Base-by-base conservation (phyloP, 495 filamentous ascomycete genomes). In the Sphaerosporella brunnea region DNA sequence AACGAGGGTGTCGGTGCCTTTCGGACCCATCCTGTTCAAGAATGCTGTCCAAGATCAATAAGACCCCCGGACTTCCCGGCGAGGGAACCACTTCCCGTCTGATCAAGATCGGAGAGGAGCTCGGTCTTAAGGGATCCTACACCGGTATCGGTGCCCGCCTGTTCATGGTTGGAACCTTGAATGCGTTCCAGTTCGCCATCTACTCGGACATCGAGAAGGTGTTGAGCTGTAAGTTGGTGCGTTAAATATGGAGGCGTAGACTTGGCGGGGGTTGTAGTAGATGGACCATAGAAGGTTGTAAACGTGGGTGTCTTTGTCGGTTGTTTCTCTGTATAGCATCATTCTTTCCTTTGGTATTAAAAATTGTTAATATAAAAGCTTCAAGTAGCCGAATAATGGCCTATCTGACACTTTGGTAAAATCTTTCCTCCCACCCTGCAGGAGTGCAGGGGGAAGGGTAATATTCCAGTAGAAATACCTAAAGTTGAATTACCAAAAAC, bases 21-120 rank as follows among this genome's bases (percentile, higher is more conserved):
- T 93, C 71, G 84, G 84, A 30, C 84, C 84, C 53, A 90, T 93
- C 57, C 71, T 88, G 59, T 87, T 93, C 75, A 93, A 93, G 74
- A 84, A 96, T 96, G 90, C 78, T 97, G 59, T 80, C 73, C 72
- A 96, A 96, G 78, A 97, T 97, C 77, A 97, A 97, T 82, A 97
- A 97, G 84, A 93, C 85, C 68, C 84, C 83, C 69, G 90, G 90
- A 66, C 70, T 78, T 38, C 90, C 90, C 48, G 90, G 90, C 68
- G 88, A 97, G 75, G 78, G 88, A 64, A 97, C 86, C 61, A 80
- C 77, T 54, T 73, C 68, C 67, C 83, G 90, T 66, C 71, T 97
- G 52, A 74, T 94, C 72, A 95, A 95, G 80, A 96, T 96, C 64
- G 85, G 68, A 54, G 82, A 81, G 66, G 90, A 97, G 69, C 81